Evolutionary conservation across 768 basidiomycete species (phyloP).

Genomic region (Paxillus involutus): DNA sequence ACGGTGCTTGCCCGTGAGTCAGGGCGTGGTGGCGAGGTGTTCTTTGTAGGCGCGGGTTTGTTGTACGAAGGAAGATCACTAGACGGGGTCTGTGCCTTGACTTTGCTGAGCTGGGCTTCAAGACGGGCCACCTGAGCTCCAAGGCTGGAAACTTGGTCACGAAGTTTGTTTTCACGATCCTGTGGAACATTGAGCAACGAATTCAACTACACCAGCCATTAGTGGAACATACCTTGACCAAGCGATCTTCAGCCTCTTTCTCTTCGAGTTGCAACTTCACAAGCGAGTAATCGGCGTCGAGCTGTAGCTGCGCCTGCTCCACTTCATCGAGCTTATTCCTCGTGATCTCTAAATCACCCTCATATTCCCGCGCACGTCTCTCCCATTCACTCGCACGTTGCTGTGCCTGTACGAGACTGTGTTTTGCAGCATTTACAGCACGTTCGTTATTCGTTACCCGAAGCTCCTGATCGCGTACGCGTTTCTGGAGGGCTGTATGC

Average conservation of each 20-base stretch:
- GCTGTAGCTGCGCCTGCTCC: constrained; percentile 61
- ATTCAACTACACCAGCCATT: background rate
- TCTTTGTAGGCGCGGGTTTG: constrained; percentile 32
- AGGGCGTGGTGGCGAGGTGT: constrained; percentile 56
- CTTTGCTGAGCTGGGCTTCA: constrained; percentile 58
- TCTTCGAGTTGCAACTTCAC: constrained; percentile 75
- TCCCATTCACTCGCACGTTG: constrained; percentile 85
- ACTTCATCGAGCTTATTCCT: constrained; percentile 63
- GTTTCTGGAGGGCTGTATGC: constrained; percentile 64
- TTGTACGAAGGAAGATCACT: constrained; percentile 38
- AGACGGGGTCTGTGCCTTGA: constrained; percentile 31
- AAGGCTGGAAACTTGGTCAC: constrained; percentile 62
- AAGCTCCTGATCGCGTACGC: constrained; percentile 68
- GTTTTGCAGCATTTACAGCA: constrained; percentile 52
- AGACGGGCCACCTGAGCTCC: constrained; percentile 59
- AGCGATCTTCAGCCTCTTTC: constrained; percentile 66
- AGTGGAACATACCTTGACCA: constrained; percentile 52
- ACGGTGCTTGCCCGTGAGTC: constrained; percentile 73
- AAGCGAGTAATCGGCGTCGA: constrained; percentile 71
- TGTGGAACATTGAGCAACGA: constrained; percentile 27
- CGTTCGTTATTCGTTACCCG: constrained; percentile 63
- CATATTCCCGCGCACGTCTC: constrained; percentile 68
- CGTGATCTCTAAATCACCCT: constrained; percentile 59
- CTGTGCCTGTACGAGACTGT: constrained; percentile 69
- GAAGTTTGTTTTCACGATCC: constrained; percentile 71